Conservation (phyloP, 75 land plant species). For the Cryptomeria japonica region DNA sequence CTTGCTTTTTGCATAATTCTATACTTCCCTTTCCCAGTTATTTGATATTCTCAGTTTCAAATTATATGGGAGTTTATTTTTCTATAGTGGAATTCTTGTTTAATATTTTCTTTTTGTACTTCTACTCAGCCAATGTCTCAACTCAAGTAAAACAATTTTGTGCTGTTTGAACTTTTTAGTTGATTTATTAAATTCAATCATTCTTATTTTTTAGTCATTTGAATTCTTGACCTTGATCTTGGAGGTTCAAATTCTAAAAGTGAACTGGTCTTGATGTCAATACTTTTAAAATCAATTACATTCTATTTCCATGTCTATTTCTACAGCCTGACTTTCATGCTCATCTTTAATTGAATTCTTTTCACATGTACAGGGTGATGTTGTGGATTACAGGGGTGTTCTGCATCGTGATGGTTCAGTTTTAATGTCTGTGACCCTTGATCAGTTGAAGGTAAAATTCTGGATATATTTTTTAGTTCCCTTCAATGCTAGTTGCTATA, state of each 20-base stretch:
- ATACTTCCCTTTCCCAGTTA: neutral
- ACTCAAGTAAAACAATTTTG: neutral
- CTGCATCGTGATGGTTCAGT: constrained; percentile 99
- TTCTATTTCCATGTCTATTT: neutral
- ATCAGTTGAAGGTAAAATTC: constrained; percentile 81
- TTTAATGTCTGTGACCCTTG: constrained; percentile 87
- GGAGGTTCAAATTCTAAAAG: neutral
- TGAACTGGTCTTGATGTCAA: neutral
- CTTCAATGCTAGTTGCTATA: neutral
- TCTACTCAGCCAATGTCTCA: neutral
- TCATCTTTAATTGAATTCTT: neutral
- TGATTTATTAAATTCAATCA: neutral
- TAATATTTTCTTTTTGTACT: neutral
- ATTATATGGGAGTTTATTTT: neutral
- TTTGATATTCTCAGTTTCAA: neutral
- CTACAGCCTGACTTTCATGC: neutral
- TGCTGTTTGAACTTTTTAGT: neutral
- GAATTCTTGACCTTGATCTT: neutral
- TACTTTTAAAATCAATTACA: neutral
- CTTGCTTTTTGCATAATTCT: neutral
- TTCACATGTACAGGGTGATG: constrained; percentile 69
- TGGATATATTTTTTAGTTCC: neutral
- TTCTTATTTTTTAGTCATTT: neutral
- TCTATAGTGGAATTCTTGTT: neutral
- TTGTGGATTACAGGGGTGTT: constrained; percentile 92